A percentile compares a stretch with the other conserved stretches of the same genome.
phyloP scores from a whole-genome alignment of 257 asterid species.

The Cruciata laevipes region DNA sequence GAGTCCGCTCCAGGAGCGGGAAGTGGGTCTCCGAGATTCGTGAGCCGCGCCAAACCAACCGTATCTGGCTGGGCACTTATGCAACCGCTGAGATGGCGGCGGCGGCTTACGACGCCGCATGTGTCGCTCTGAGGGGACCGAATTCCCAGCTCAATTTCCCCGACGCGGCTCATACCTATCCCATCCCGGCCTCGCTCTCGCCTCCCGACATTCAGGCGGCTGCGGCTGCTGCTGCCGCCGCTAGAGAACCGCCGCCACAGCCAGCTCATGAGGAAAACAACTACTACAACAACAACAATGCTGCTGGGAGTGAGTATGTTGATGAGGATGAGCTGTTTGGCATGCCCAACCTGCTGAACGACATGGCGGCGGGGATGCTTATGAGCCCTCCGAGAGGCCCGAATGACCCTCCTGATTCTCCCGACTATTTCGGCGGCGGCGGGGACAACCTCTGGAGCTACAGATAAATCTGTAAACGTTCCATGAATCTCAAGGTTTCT shows the following conservation, averaged over 20 bases:
- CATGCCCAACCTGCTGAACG: neutral
- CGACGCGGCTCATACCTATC: neutral
- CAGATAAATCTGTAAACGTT: neutral
- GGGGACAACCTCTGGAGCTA: constrained; percentile 29
- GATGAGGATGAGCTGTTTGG: neutral
- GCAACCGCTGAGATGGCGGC: neutral
- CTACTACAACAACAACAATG: neutral
- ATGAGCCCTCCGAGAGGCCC: constrained; percentile 18
- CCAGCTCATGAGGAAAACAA: neutral
- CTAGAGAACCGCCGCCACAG: neutral
- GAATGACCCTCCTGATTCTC: constrained; percentile 21
- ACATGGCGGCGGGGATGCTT: neutral
- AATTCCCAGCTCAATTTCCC: neutral
- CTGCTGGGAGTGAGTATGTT: neutral
- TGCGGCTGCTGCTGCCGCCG: neutral
- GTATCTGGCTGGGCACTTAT: neutral
- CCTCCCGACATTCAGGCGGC: neutral
- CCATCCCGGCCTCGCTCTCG: neutral
- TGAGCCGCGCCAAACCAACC: neutral
- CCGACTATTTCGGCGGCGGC: constrained; percentile 23
- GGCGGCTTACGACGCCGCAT: neutral
- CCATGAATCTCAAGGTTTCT: neutral
- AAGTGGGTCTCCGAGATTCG: neutral
- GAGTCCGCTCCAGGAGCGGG: neutral
- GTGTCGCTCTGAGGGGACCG: neutral